Percentiles rank a stretch among this genome's conserved stretches.
These are phyloP conservation scores for Nitzschia palea DNA, from an alignment of 108 stramenopile genomes.

Conservation along the genomic window DNA sequence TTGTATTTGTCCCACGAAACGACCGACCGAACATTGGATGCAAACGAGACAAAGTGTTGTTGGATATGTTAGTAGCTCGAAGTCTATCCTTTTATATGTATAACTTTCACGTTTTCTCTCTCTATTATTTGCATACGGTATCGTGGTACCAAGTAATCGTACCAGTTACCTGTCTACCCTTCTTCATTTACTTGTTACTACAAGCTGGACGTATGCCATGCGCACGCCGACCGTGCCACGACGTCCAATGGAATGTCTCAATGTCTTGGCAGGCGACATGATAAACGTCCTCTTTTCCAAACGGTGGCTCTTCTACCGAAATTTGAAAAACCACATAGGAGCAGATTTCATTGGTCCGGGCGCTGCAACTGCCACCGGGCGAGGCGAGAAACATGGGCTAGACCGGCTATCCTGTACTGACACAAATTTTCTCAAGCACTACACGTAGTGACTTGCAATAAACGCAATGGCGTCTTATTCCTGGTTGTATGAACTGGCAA, in stretches of 20 bases:
- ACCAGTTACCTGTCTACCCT: too few species aligned
- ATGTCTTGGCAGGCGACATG: too few species aligned
- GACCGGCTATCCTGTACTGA: not conserved
- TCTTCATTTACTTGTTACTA: too few species aligned
- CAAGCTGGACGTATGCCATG: too few species aligned
- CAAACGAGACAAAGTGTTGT: slow-evolving; percentile 39
- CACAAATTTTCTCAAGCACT: not conserved
- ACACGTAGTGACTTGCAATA: not conserved
- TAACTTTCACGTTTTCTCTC: too few species aligned
- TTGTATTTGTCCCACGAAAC: slow-evolving; percentile 42
- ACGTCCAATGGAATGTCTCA: too few species aligned
- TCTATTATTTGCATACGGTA: too few species aligned
- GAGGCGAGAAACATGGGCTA: not conserved
- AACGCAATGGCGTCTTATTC: slow-evolving; percentile 8
- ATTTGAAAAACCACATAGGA: not conserved
- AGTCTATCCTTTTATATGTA: too few species aligned
- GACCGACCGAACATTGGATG: slow-evolving; percentile 41
- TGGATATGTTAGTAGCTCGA: slow-evolving; percentile 38
- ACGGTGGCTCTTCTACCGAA: too few species aligned
- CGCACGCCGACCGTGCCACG: too few species aligned
- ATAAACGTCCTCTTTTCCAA: not conserved
- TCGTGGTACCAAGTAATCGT: too few species aligned
- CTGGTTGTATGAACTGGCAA: slow-evolving; percentile 25
- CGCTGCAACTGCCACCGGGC: not conserved
- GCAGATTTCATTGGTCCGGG: not conserved